Evolutionary conservation across 2,329 filamentous ascomycete genomes (phyloP), one percentile per base, ranked within the genome.

Genomic region (Curvularia eragrostidis): DNA sequence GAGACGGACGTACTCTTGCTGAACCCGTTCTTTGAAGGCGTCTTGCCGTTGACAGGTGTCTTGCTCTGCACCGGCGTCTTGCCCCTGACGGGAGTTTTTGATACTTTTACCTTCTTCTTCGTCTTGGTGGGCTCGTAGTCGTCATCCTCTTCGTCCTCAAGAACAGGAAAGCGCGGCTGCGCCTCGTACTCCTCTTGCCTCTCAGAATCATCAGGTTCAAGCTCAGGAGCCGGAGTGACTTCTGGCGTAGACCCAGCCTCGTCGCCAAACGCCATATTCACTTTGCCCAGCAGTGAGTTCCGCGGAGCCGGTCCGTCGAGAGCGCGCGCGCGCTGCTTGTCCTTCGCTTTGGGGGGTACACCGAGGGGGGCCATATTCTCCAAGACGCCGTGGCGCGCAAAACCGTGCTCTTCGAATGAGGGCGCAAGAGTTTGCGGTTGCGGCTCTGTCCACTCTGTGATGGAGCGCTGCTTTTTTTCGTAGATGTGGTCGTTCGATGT

Each of bases 311-410:
- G 49, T 21, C 76, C 74, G 44, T 75, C 77, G 48, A 81, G 78
- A 28, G 75, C 73, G 69, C 81, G 84, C 57, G 83, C 74, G 64
- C 83, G 81, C 60, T 81, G 80, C 78, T 87, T 86, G 64, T 87
- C 81, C 72, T 86, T 84, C 47, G 83, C 78, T 21, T 83, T 83
- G 12, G 93, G 93, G 66, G 88, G 82, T 53, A 87, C 84, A 39
- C 93, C 93, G 54, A 97, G 80, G 24, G 93, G 89, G 52, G 88
- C 88, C 93, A 96, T 96, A 69, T 89, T 89, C 76, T 91, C 89
- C 57, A 96, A 81, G 18, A 96, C 90, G 63, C 91, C 91, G 75
- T 87, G 86, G 48, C 89, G 84, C 69, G 89, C 82, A 66, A 95
- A 84, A 43, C 90, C 90, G 73, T 85, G 82, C 66, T 96, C 91